Base-by-base conservation (phyloP, 2,329 filamentous ascomycete genomes). In the Colletotrichum lentis region DNA sequence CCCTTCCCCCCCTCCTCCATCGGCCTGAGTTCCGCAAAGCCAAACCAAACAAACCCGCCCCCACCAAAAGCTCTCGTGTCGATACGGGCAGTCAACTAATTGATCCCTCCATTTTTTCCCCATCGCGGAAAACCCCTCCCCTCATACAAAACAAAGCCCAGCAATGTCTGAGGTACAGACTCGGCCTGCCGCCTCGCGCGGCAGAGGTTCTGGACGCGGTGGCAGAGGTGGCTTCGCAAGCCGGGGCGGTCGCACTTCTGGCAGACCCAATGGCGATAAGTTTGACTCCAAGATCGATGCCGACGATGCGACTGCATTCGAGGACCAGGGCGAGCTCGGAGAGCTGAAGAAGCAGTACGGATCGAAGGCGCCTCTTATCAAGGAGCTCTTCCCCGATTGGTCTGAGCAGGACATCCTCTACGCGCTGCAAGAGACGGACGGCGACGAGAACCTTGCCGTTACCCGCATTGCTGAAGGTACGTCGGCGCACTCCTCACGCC, bases 361-460 rank as follows among this genome's bases (percentile, higher is more conserved):
- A 76, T 83, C 84, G 76, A 92, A 95, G 82, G 87, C 97, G 74
- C 85, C 85, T 70, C 89, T 90, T 75, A 89, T 99, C 78, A 94
- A 93, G 83, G 94, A 97, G 80, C 90, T 98, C 83, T 97, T 97
- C 83, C 89, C 93, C 69, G 91, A 94, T 80, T 98, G 95, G 96
- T 95, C 94, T 74, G 93, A 97, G 76, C 93, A 94, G 79, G 95
- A 98, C 79, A 88, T 98, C 71, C 89, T 98, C 72, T 96, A 96
- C 79, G 94, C 94, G 70, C 86, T 99, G 69, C 89, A 97, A 80
- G 96, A 99, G 84, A 91, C 90, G 64, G 87, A 92, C 74, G 92
- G 92, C 74, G 91, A 96, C 80, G 84, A 93, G 75, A 87, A 91
- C 73, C 81, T 87, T 74, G 88, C 91, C 72, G 91, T 92, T 77